Evolutionary conservation across 306 rosid genomes (phyloP).

Genomic region (Phaseolus lunatus): DNA sequence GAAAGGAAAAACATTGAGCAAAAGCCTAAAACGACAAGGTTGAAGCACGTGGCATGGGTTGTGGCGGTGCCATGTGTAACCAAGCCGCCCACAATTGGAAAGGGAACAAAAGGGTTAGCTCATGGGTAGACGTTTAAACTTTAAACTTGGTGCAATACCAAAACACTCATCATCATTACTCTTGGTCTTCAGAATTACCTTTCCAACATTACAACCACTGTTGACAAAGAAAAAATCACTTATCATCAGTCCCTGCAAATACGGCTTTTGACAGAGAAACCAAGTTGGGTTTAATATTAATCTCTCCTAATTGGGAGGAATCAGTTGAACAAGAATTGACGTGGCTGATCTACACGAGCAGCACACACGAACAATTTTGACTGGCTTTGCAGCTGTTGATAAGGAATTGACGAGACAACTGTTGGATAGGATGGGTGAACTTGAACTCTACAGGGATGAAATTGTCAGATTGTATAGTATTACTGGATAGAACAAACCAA

Average conservation of each 20-base stretch:
- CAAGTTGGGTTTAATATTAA: conserved; percentile 36
- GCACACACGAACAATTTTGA: conserved; percentile 37
- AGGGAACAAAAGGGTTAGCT: conserved; percentile 42
- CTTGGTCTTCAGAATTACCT: conserved; percentile 40
- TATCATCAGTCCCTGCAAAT: conserved; percentile 40
- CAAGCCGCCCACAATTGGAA: conserved; percentile 42
- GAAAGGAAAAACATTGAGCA: conserved; percentile 42
- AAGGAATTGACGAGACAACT: conserved; percentile 29
- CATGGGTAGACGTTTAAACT: conserved; percentile 52
- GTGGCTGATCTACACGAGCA: conserved; percentile 20
- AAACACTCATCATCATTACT: conserved; percentile 25
- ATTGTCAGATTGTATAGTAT: not conserved
- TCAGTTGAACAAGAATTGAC: conserved; percentile 9
- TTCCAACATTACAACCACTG: conserved; percentile 51
- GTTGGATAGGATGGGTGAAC: not conserved
- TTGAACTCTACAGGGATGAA: not conserved
- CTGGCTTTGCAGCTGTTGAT: conserved; percentile 13
- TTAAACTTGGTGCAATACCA: conserved; percentile 45
- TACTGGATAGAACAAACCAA: not conserved
- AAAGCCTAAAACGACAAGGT: conserved; percentile 49
- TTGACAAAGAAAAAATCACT: conserved; percentile 40
- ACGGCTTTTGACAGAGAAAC: conserved; percentile 48
- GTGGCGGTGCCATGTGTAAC: conserved; percentile 40
- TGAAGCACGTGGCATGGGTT: conserved; percentile 44
- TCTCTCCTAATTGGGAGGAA: conserved; percentile 17